Evolutionary conservation across 441 rosid species (phyloP).

Genomic region (Aleurites moluccanus): DNA sequence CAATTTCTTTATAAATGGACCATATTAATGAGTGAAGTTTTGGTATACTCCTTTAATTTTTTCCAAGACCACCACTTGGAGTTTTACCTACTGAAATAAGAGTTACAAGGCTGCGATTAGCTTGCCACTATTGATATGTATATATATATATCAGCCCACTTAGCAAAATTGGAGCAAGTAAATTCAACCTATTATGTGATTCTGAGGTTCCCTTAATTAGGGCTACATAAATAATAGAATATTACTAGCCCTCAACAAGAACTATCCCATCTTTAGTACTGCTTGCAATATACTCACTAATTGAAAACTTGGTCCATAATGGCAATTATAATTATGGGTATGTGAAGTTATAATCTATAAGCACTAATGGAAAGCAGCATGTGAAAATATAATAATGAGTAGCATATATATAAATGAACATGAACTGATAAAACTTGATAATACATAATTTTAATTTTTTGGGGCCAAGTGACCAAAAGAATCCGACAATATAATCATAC

Average conservation of each 20-base stretch:
- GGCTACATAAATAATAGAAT: background rate
- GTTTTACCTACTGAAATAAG: background rate
- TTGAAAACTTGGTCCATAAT: conserved; percentile 24
- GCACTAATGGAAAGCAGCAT: conserved; percentile 32
- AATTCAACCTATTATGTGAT: background rate
- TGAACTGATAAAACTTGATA: conserved; percentile 25
- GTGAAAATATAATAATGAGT: conserved; percentile 33
- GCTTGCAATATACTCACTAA: conserved; percentile 28
- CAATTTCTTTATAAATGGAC: background rate
- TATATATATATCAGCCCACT: background rate
- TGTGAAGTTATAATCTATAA: background rate
- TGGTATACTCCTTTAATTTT: background rate
- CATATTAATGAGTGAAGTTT: background rate
- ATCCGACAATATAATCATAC: conserved; percentile 45
- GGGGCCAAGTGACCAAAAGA: conserved; percentile 28
- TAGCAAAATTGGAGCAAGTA: background rate
- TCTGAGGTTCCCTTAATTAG: background rate
- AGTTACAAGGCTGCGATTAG: background rate
- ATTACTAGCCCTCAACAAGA: conserved; percentile 1
- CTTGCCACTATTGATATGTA: background rate
- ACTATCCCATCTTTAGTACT: conserved; percentile 22
- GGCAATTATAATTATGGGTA: conserved; percentile 16
- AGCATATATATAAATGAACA: background rate
- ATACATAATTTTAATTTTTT: background rate
- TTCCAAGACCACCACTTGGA: background rate